phyloP scores from a whole-genome alignment of 1,284 basidiomycete species.

The Puccinia coronata region DNA sequence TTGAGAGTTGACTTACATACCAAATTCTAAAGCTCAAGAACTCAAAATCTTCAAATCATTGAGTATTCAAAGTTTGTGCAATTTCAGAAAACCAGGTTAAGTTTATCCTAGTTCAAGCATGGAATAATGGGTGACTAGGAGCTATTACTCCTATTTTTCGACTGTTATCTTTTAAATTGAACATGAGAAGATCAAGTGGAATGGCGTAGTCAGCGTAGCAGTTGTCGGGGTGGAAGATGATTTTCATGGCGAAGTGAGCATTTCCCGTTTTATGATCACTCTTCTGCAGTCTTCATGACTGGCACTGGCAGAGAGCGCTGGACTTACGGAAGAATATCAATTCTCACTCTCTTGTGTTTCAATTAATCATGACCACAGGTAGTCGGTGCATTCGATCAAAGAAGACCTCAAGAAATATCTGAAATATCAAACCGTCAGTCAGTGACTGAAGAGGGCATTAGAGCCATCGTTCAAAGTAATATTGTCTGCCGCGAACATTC shows the following conservation, averaged over 20 bases:
- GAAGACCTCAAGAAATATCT: background rate
- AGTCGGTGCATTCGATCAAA: constrained; percentile 19
- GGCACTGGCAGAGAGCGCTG: background rate
- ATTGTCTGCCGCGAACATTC: constrained; percentile 14
- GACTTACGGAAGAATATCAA: no score
- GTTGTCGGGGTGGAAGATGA: constrained; percentile 30
- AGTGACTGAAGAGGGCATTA: constrained; percentile 10
- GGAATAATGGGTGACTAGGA: no score
- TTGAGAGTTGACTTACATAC: no score
- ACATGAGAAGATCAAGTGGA: constrained; percentile 2
- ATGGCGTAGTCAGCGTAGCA: constrained; percentile 35
- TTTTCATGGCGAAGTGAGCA: constrained; percentile 30
- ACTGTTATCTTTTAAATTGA: background rate
- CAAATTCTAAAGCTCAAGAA: no score
- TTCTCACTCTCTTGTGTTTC: no score
- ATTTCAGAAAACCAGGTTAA: no score
- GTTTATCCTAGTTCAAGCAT: no score
- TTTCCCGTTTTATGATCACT: background rate
- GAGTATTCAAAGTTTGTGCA: no score
- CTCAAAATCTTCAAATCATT: no score
- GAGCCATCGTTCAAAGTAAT: background rate
- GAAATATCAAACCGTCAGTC: background rate
- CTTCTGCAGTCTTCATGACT: no score
- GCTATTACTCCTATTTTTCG: background rate
- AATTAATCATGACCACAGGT: no score